Percentiles rank a stretch among this genome's conserved stretches.
Evolutionary conservation across 805 yeast genomes (phyloP).

Genomic region (Candida morakotiae): DNA sequence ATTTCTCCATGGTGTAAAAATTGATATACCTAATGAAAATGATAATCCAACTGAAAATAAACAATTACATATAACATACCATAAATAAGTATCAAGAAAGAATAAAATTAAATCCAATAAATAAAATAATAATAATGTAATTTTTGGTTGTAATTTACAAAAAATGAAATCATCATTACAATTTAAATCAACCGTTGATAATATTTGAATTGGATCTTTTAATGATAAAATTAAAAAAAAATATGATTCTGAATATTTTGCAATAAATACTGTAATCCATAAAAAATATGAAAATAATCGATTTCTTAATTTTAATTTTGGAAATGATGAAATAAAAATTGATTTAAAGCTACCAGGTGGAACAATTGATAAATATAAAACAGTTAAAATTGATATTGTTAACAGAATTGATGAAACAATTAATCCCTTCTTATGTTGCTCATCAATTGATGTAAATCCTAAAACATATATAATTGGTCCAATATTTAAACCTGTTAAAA

Average conservation of each 20-base stretch:
- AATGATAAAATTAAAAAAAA: constrained; percentile 32
- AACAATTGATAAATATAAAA: constrained; percentile 24
- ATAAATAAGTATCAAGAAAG: constrained; percentile 36
- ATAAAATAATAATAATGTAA: constrained; percentile 21
- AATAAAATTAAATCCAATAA: constrained; percentile 29
- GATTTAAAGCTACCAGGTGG: constrained; percentile 18
- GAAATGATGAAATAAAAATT: constrained; percentile 14
- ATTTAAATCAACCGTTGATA: constrained; percentile 22
- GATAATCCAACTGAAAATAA: constrained; percentile 29
- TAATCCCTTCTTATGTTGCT: constrained; percentile 18
- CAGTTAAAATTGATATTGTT: constrained; percentile 22
- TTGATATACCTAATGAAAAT: constrained; percentile 27
- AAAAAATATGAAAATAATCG: constrained; percentile 20
- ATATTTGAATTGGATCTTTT: constrained; percentile 29
- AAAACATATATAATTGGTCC: constrained; percentile 29
- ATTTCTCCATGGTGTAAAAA: constrained; percentile 37
- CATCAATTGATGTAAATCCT: constrained; percentile 20
- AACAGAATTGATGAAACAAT: constrained; percentile 23
- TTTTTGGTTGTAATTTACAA: constrained; percentile 25
- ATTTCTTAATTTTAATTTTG: constrained; percentile 18
- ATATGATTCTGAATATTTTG: constrained; percentile 34
- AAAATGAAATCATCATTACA: constrained; percentile 20
- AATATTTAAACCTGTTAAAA: constrained; percentile 17
- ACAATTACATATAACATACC: constrained; percentile 37
- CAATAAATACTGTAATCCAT: constrained; percentile 29